These are phyloP conservation scores for Yamadazyma oceani DNA, from an alignment of 1,139 yeast species.

Conservation along the genomic window DNA sequence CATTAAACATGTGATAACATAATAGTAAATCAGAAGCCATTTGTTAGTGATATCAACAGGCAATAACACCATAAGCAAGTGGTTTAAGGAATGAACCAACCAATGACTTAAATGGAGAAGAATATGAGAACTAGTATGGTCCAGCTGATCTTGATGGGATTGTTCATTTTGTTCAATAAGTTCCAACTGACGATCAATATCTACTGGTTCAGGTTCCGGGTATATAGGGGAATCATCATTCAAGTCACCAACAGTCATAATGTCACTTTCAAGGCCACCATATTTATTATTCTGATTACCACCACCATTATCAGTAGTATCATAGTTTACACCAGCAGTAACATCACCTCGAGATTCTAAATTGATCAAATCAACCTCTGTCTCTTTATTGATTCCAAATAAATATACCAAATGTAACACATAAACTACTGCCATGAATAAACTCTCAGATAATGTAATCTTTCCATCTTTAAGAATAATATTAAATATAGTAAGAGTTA, in stretches of 20 bases:
- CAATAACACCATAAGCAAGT: not conserved
- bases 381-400: conserved; percentile 16
- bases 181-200: conserved; percentile 9
- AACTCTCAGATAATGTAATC: conserved; percentile 47
- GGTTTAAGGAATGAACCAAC: conserved; percentile 2
- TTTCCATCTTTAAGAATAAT: conserved; percentile 51
- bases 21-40: conserved; percentile 1
- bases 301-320: not conserved
- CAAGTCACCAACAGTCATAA: too few species aligned
- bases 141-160: not conserved
- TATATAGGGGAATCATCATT: not conserved
- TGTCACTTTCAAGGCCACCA: not conserved
- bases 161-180: conserved; percentile 7
- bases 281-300: not conserved
- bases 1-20: not conserved
- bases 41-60: conserved; percentile 1
- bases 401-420: conserved; percentile 29
- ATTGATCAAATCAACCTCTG: conserved; percentile 1
- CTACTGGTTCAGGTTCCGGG: conserved; percentile 8
- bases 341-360: conserved; percentile 4
- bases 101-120: not conserved
- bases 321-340: conserved; percentile 7
- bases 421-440: conserved; percentile 38
- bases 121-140: not conserved
- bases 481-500: conserved; percentile 38